Conservation (phyloP, 371 early-diverging fungal genomes). For the Lichtheimia ornata region DNA sequence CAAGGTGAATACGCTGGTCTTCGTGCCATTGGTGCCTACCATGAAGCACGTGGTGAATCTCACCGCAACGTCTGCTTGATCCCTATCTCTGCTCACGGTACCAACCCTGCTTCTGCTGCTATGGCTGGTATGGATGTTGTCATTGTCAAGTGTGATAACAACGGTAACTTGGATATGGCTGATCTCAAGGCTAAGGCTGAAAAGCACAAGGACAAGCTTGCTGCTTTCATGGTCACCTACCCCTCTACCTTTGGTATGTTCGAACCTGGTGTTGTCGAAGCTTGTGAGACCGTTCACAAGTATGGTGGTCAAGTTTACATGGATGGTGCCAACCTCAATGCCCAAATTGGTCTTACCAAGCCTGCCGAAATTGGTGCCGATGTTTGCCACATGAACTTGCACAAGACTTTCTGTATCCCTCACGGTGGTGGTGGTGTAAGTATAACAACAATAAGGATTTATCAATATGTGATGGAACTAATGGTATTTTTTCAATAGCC, state of each 20-base stretch:
- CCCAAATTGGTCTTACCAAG: conserved; percentile 93
- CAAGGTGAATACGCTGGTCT: conserved; percentile 98
- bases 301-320: conserved; percentile 98
- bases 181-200: conserved; percentile 88
- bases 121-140: conserved; percentile 96
- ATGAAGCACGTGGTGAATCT: conserved; percentile 76
- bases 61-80: conserved; percentile 93
- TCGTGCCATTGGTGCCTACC: conserved; percentile 90
- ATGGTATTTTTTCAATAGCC: background rate
- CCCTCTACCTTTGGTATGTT: conserved; percentile 98
- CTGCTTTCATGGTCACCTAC: conserved; percentile 97
- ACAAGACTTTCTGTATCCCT: conserved; percentile 98
- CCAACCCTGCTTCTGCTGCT: conserved; percentile 98
- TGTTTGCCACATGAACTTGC: conserved; percentile 97
- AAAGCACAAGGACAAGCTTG: conserved; percentile 80
- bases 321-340: conserved; percentile 99
- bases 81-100: conserved; percentile 97
- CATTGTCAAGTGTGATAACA: conserved; percentile 85
- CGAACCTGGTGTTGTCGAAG: conserved; percentile 86
- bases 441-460: background rate
- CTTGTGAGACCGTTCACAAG: conserved; percentile 85
- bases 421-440: conserved; percentile 96
- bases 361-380: conserved; percentile 97
- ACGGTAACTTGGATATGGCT: conserved; percentile 89
- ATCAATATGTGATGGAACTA: background rate